A percentile compares a stretch with the other conserved stretches of the same genome.
phyloP scores from a whole-genome alignment of 768 basidiomycete genomes.

The Trametes elegans region DNA sequence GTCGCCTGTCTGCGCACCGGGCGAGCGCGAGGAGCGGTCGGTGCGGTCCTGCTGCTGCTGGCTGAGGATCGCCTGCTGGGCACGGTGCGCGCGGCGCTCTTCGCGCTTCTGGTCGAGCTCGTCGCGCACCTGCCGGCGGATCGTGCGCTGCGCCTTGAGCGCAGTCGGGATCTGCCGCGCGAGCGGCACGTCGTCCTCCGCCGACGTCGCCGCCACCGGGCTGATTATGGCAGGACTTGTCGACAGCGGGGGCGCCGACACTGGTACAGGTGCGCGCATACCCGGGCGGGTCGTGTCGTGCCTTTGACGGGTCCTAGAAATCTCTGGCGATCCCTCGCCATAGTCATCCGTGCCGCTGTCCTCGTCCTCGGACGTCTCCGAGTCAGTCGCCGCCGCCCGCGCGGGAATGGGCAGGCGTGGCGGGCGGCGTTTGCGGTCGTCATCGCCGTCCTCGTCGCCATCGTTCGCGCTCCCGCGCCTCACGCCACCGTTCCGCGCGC shows the following conservation, averaged over 20 bases:
- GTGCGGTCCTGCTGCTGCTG: conserved; percentile 13
- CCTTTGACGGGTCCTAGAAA: neutral
- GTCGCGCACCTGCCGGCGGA: conserved; percentile 67
- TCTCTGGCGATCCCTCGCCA: conserved; percentile 13
- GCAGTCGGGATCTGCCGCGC: conserved; percentile 83
- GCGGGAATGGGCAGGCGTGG: conserved; percentile 28
- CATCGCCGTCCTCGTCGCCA: conserved; percentile 40
- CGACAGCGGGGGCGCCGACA: conserved; percentile 25
- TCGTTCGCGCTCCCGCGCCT: conserved; percentile 27
- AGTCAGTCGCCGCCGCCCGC: neutral
- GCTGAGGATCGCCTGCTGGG: conserved; percentile 13
- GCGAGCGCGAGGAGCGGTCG: conserved; percentile 19
- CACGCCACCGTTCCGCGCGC: conserved; percentile 26
- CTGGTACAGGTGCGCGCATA: conserved; percentile 18
- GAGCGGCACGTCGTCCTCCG: conserved; percentile 78
- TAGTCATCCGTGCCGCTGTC: conserved; percentile 41
- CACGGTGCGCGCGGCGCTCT: conserved; percentile 20
- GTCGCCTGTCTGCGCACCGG: conserved; percentile 27
- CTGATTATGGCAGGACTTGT: too few relatives aligned
- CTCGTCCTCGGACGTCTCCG: conserved; percentile 22
- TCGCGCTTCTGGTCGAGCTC: conserved; percentile 60
- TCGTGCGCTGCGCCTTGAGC: conserved; percentile 76
- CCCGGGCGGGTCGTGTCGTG: conserved; percentile 17
- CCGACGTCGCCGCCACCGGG: conserved; percentile 17
- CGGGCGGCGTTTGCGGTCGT: conserved; percentile 31